These are phyloP conservation scores for Collybiopsis luxurians DNA, from an alignment of 768 basidiomycete species.

Conservation along the genomic window DNA sequence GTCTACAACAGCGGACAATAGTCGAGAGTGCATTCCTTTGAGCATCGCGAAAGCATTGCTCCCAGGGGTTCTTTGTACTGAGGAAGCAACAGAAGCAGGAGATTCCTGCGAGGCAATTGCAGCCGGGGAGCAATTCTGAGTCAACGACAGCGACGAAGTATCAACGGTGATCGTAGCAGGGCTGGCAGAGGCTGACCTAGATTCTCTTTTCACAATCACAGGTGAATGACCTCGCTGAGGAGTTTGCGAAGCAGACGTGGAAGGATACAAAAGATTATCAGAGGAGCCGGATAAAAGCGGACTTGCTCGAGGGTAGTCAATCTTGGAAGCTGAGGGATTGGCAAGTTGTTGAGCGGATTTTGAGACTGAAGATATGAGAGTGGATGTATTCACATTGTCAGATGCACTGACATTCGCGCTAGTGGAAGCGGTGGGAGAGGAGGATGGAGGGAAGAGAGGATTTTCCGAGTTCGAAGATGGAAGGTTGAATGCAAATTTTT, in stretches of 20 bases:
- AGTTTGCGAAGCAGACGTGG: neutral
- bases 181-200: neutral
- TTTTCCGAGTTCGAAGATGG: neutral
- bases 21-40: neutral
- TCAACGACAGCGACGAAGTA: too few relatives aligned
- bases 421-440: neutral
- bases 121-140: neutral
- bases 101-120: too few relatives aligned
- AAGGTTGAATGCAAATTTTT: neutral
- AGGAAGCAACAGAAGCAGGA: too few relatives aligned
- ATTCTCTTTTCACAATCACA: neutral
- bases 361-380: neutral
- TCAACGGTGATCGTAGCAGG: neutral
- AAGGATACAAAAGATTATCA: neutral
- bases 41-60: neutral
- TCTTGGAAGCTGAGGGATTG: neutral
- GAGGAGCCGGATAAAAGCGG: neutral
- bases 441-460: too few relatives aligned
- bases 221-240: neutral
- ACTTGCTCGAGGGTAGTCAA: neutral
- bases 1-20: neutral
- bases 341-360: neutral
- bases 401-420: neutral
- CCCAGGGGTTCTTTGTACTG: neutral
- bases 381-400: neutral